Base-by-base conservation (phyloP, 2,329 filamentous ascomycete genomes). In the Scedosporium aurantiacum region DNA sequence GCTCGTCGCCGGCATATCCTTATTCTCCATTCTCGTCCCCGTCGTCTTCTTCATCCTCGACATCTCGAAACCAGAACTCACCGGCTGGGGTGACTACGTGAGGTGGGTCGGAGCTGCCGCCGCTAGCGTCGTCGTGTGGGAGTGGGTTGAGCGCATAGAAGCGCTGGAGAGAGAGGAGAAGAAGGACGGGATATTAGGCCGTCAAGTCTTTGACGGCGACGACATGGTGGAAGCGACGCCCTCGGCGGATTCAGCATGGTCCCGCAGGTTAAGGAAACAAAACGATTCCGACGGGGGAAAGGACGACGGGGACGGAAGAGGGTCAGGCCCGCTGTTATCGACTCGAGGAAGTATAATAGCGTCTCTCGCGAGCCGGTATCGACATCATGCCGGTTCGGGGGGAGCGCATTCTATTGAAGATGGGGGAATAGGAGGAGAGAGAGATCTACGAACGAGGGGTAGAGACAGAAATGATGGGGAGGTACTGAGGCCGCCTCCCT, bases 141-240 rank as follows among this genome's bases (percentile, higher is more conserved):
- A 97, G 73, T 97, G 92, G 92, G 92, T 97, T 2, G 92, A 97
- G 73, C 83, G 92, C 27, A 97, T 97, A 57, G 92, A 97, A 72
- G 90, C 91, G 0, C 74, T 96, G 64, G 92, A 97, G 75, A 84
- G 92, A 66, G 91, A 96, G 72, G 91, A 96, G 71, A 91, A 92
- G 74, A 96, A 95, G 73, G 91, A 96, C 67, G 92, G 92, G 0
- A 95, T 97, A 61, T 76, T 97, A 1, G 92, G 92, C 3, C 81
- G 92, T 65, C 92, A 97, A 70, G 86, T 97, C 0, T 96, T 96
- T 69, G 92, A 97, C 67, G 92, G 91, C 3, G 92, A 97, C 68
- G 92, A 96, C 70, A 95, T 94, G 87, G 79, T 96, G 43, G 89
- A 70, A 73, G 27, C 71, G 69, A 55, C 56, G 18, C 41, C 52